Percentiles rank a stretch among this genome's conserved stretches.
These are phyloP conservation scores for Hepatocystis sp. DNA, from an alignment of 169 alveolate species.

Conservation along the genomic window DNA sequence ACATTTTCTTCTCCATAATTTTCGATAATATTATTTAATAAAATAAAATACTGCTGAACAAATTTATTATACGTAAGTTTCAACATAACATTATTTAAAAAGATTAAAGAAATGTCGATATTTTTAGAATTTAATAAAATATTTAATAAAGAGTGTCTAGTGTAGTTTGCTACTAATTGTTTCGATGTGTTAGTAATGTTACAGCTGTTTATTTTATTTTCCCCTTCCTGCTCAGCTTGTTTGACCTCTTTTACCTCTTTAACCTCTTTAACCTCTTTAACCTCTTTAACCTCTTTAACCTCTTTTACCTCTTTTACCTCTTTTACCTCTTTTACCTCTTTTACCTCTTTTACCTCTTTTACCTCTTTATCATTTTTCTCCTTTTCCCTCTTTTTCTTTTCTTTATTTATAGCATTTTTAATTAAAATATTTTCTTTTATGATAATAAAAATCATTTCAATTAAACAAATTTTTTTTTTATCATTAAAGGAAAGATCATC, in stretches of 20 bases:
- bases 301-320: neutral
- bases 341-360: neutral
- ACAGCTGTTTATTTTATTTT: too few relatives aligned
- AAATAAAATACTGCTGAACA: conserved; percentile 34
- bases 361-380: neutral
- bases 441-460: conserved; percentile 8
- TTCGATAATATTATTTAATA: conserved; percentile 43
- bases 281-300: neutral
- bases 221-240: neutral
- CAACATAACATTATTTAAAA: conserved; percentile 51
- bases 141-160: too few relatives aligned
- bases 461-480: conserved; percentile 11
- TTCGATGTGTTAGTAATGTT: neutral
- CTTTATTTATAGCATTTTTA: neutral
- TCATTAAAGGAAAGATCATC: too few relatives aligned
- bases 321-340: neutral
- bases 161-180: neutral
- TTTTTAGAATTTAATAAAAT: conserved; percentile 7
- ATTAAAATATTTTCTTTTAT: conserved; percentile 25
- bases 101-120: conserved; percentile 20
- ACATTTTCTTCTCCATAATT: conserved; percentile 15
- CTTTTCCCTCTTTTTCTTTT: neutral
- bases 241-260: neutral
- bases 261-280: neutral
- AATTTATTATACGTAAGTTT: conserved; percentile 16